Evolutionary conservation across 2,329 filamentous ascomycete species (phyloP), one percentile per base, ranked within the genome.

Genomic region (Fusarium verrucosum): DNA sequence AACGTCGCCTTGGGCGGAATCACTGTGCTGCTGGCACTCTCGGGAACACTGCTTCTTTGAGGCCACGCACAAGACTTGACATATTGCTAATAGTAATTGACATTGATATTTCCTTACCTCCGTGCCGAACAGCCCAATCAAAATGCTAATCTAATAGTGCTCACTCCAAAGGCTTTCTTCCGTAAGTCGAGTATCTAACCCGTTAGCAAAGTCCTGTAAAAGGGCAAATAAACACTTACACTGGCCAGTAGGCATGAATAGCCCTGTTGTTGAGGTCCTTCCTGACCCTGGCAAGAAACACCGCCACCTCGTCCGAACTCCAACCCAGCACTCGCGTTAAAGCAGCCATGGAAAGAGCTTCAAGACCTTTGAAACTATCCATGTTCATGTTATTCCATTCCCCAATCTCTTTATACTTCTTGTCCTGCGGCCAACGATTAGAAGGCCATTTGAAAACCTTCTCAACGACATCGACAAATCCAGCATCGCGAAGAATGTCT

Each of bases 171-270:
- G 56, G 50, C 4, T 17, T 37, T 16, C 19, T 51, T 0, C 61
- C 62, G 2, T 65, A 62, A 3, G 50, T 62, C 13, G 62, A 65
- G 37, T 65, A 65, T 19, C 61, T 65, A 6, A 19, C 2, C 14
- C 2, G n/a, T 62, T 16, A 62, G 50, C 5, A n/a, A 4, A 2
- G 10, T 4, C 7, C 1, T 4, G 1, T 9, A 2, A 6, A 17
- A 17, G 4, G 6, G 7, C 8, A 11, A 3, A 3, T 13, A 1
- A 10, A 19, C 4, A 32, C 65, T 30, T 53, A 70, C 58, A 70
- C 28, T 0, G 62, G 52, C 62, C 62, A 70, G n/a, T 69, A 69
- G 16, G 67, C 62, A 41, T 70, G 67, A 3, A 70, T 64, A 0
- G 28, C 14, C 19, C 43, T 68, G 10, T 58, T 54, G 11, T 47